A percentile compares a stretch with the other conserved stretches of the same genome.
Evolutionary conservation across 352 stramenopile species (phyloP).

Genomic region (Globisporangium barbulae): DNA sequence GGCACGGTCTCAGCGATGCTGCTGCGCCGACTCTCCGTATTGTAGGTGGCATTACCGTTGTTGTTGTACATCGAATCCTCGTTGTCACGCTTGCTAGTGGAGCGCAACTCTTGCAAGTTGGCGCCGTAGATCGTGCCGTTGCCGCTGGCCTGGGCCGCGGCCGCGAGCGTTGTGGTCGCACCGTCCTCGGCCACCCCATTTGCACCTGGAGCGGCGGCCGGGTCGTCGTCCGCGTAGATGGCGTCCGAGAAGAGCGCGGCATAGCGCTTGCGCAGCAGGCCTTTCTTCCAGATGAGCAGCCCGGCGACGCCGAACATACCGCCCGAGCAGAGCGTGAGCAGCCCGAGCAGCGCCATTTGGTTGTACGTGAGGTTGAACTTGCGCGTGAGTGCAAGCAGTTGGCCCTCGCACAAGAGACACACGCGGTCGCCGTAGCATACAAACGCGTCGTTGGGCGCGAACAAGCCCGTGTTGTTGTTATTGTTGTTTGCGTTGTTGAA

Average conservation of each 20-base stretch:
- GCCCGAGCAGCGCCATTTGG: constrained; percentile 59
- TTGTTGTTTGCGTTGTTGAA: background rate
- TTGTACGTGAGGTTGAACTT: constrained; percentile 80
- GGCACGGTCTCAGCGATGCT: constrained; percentile 4
- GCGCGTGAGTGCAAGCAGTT: constrained; percentile 59
- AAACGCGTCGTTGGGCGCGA: constrained; percentile 37
- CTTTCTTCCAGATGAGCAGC: constrained; percentile 70
- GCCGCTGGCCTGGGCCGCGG: constrained; percentile 9
- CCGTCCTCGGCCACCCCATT: background rate
- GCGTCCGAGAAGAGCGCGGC: constrained; percentile 59
- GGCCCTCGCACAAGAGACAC: constrained; percentile 68
- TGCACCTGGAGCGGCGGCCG: background rate
- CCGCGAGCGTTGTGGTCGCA: constrained; percentile 12
- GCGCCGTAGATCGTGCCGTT: constrained; percentile 16
- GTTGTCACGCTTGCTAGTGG: constrained; percentile 7
- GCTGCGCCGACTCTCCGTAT: constrained; percentile 2
- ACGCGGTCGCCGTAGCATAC: constrained; percentile 76
- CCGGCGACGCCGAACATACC: constrained; percentile 62
- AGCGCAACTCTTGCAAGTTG: constrained; percentile 3
- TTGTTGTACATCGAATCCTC: constrained; percentile 11
- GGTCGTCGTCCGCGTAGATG: constrained; percentile 50
- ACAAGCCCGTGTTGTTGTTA: background rate
- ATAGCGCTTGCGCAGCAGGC: constrained; percentile 70
- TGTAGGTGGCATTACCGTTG: background rate
- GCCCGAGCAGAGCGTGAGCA: constrained; percentile 47